Percentiles rank a stretch among this genome's conserved stretches.
These are phyloP conservation scores for Lumnitzera littorea DNA, from an alignment of 345 rosid species.

Conservation along the genomic window DNA sequence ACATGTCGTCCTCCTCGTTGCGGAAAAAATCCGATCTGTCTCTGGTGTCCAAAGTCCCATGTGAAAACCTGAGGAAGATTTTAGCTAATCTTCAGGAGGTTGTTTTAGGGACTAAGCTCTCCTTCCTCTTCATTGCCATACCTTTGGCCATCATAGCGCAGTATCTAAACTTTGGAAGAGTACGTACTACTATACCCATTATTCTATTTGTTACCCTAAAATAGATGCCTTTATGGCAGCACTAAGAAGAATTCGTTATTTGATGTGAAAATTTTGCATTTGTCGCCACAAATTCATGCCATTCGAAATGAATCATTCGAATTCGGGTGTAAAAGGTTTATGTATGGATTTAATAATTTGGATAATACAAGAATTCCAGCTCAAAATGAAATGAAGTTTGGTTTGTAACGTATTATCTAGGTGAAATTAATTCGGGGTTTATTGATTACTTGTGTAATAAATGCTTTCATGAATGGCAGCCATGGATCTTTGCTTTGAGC, in stretches of 20 bases:
- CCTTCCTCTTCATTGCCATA: slow-evolving; percentile 67
- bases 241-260: no score
- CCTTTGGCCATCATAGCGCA: slow-evolving; percentile 68
- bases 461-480: slow-evolving; percentile 29
- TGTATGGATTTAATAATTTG: no score
- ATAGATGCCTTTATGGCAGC: no score
- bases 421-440: no score
- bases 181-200: slow-evolving; percentile 8
- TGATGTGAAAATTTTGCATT: no score
- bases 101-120: slow-evolving; percentile 73
- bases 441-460: not conserved
- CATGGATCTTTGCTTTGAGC: slow-evolving; percentile 83
- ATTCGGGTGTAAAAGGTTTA: no score
- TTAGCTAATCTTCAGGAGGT: slow-evolving; percentile 79
- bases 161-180: slow-evolving; percentile 45
- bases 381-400: no score
- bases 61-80: slow-evolving; percentile 30
- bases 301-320: no score
- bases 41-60: slow-evolving; percentile 50
- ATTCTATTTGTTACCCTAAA: not conserved
- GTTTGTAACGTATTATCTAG: no score
- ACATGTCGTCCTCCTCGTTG: slow-evolving; percentile 77
- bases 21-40: slow-evolving; percentile 70
- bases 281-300: no score
- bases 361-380: no score